A percentile compares a stretch with the other conserved stretches of the same genome.
Conservation (phyloP, 352 stramenopile genomes). For the Globisporangium paddicum region DNA sequence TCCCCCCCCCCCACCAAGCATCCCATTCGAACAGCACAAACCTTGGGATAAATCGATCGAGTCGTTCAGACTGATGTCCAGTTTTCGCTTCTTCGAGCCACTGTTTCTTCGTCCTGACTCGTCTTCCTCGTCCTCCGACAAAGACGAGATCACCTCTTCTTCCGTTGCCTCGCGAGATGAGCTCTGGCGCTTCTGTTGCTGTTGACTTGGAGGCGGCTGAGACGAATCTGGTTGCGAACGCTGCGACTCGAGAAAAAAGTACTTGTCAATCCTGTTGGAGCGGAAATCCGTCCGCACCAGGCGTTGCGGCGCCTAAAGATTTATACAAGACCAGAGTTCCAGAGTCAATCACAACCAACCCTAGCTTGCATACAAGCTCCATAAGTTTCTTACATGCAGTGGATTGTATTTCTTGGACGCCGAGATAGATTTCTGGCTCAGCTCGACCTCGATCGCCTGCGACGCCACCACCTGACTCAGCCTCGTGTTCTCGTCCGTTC, state of each 20-base stretch:
- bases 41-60: slow-evolving; percentile 3
- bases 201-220: slow-evolving; percentile 18
- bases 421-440: slow-evolving; percentile 49
- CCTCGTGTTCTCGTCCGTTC: slow-evolving; percentile 4
- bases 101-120: neutral
- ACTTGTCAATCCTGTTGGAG: slow-evolving; percentile 86
- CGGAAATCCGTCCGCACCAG: slow-evolving; percentile 81
- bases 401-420: slow-evolving; percentile 72
- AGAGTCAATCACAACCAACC: no score
- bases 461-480: slow-evolving; percentile 7
- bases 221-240: slow-evolving; percentile 38
- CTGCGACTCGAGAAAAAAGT: slow-evolving; percentile 76
- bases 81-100: slow-evolving; percentile 10
- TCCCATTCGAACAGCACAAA: slow-evolving; percentile 3
- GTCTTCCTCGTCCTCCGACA: slow-evolving; percentile 8
- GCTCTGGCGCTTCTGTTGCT: slow-evolving; percentile 9
- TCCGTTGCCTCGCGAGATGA: neutral
- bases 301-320: slow-evolving; percentile 62
- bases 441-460: slow-evolving; percentile 48
- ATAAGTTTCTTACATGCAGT: slow-evolving; percentile 50
- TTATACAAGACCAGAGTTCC: neutral
- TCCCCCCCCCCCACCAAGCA: no score
- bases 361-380: no score
- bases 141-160: slow-evolving; percentile 8
- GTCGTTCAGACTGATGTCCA: neutral